Evolutionary conservation across 345 rosid species (phyloP).

Genomic region (Orychophragmus violaceus): DNA sequence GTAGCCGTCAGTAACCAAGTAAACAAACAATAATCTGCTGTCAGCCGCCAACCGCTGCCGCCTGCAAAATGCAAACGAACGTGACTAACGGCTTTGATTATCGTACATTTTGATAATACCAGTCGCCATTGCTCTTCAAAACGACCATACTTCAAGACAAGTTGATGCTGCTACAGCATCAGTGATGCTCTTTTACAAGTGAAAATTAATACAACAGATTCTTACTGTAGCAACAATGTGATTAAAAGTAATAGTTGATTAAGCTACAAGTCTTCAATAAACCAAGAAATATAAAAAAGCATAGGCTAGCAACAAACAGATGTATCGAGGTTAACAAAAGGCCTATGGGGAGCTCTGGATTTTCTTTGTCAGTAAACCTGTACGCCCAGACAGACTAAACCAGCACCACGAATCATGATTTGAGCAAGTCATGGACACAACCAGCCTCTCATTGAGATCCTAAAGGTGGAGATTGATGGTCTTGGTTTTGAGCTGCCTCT

Average conservation of each 20-base stretch:
- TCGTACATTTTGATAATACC: background rate
- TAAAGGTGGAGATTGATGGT: conserved; percentile 18
- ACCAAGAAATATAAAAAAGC: background rate
- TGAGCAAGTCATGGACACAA: background rate
- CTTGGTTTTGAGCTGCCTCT: background rate
- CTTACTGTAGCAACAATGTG: background rate
- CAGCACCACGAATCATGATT: background rate
- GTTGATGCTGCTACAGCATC: background rate
- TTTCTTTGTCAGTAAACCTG: conserved; percentile 7
- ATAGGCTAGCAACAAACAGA: background rate
- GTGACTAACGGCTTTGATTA: background rate
- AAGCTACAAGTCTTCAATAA: background rate
- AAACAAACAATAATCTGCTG: too few species aligned
- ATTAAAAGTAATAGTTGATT: background rate
- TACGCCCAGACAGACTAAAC: conserved; percentile 18
- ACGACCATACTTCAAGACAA: background rate
- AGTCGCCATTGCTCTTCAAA: background rate
- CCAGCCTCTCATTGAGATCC: conserved; percentile 3
- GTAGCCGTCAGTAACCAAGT: too few species aligned
- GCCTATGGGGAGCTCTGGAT: background rate
- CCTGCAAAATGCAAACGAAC: too few species aligned
- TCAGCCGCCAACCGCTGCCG: too few species aligned
- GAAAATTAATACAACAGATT: background rate
- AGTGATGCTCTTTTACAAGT: background rate
- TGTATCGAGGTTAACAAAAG: background rate